A percentile compares a stretch with the other conserved stretches of the same genome.
Conservation (phyloP, 176 grass and related monocot species). For the Oryza officinalis region DNA sequence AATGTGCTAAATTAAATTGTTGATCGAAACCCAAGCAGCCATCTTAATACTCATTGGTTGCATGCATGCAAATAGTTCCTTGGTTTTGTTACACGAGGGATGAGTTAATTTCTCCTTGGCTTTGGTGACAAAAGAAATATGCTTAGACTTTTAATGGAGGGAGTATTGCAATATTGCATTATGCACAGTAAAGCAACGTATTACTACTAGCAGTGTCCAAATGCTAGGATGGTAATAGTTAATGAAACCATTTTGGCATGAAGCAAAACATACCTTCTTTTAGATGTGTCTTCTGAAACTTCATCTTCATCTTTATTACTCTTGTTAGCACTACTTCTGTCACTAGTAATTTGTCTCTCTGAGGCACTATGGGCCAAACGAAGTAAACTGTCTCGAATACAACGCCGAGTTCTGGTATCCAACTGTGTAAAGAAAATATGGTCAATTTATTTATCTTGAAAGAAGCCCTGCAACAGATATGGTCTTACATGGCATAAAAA, state of each 20-base stretch:
- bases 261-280: slow-evolving; percentile 49
- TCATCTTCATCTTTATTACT: slow-evolving; percentile 60
- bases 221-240: neutral
- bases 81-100: too few relatives aligned
- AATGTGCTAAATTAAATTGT: too few relatives aligned
- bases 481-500: slow-evolving; percentile 20
- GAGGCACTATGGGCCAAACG: slow-evolving; percentile 78
- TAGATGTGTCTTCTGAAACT: slow-evolving; percentile 43
- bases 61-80: too few relatives aligned
- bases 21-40: too few relatives aligned
- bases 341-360: slow-evolving; percentile 68
- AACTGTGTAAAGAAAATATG: slow-evolving; percentile 55
- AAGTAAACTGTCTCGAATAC: slow-evolving; percentile 87
- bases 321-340: slow-evolving; percentile 67
- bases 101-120: too few relatives aligned
- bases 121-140: too few relatives aligned
- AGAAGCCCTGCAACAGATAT: slow-evolving; percentile 2
- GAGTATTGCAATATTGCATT: neutral
- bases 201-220: neutral
- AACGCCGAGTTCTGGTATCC: slow-evolving; percentile 66
- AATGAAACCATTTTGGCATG: neutral
- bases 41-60: too few relatives aligned
- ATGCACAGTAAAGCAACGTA: neutral
- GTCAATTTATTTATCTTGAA: slow-evolving; percentile 26
- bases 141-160: too few relatives aligned